phyloP scores from a whole-genome alignment of 2,329 filamentous ascomycete species.

The Alternaria arborescens region DNA sequence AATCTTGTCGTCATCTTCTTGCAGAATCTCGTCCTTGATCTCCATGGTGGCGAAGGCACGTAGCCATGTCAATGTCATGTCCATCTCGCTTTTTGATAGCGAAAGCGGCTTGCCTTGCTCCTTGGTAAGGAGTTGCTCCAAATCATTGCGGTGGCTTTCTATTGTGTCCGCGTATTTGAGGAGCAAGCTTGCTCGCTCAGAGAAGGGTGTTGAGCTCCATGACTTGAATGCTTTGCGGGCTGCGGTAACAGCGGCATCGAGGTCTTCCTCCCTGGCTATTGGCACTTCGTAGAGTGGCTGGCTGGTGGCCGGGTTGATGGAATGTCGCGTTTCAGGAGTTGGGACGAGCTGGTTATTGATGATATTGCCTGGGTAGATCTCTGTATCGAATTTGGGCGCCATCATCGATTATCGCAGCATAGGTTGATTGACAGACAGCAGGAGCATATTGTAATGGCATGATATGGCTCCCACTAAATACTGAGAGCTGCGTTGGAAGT shows the following conservation, averaged over 20 bases:
- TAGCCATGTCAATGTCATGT: slow-evolving; percentile 33
- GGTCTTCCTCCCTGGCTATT: slow-evolving; percentile 56
- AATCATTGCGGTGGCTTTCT: slow-evolving; percentile 27
- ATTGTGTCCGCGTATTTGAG: slow-evolving; percentile 31
- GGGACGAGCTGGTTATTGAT: slow-evolving; percentile 58
- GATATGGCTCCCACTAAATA: neutral
- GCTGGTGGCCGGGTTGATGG: slow-evolving; percentile 60
- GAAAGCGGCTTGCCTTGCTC: slow-evolving; percentile 39
- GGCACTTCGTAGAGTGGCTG: slow-evolving; percentile 59
- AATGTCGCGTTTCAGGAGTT: slow-evolving; percentile 55
- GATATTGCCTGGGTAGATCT: slow-evolving; percentile 51
- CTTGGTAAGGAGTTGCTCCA: slow-evolving; percentile 32
- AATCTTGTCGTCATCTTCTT: slow-evolving; percentile 37
- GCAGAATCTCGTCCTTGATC: slow-evolving; percentile 6
- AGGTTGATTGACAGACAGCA: no score
- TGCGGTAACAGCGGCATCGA: slow-evolving; percentile 58
- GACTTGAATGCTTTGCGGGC: slow-evolving; percentile 55
- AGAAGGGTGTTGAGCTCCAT: slow-evolving; percentile 49
- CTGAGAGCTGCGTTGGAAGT: neutral
- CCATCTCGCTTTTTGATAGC: slow-evolving; percentile 29
- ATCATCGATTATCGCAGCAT: neutral
- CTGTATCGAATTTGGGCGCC: neutral
- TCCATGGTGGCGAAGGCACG: slow-evolving; percentile 43
- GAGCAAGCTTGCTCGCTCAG: slow-evolving; percentile 29
- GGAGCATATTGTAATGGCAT: neutral